Evolutionary conservation across 441 rosid genomes (phyloP).

Genomic region (Pelargonium citronellum): DNA sequence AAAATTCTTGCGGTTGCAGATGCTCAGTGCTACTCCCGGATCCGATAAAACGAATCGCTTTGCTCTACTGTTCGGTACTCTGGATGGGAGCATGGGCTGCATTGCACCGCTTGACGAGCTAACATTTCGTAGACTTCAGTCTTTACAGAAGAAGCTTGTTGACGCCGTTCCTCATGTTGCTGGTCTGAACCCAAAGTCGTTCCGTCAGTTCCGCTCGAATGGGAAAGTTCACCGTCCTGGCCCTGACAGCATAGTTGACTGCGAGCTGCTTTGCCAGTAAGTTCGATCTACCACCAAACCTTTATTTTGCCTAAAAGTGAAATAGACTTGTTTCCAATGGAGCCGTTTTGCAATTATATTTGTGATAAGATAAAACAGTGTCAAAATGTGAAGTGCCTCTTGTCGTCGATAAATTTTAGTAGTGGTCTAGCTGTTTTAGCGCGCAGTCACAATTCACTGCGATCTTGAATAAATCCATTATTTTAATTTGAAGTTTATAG

Average conservation of each 20-base stretch:
- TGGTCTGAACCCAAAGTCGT: constrained; percentile 87
- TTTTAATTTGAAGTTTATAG: too few relatives aligned
- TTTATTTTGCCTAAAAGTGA: background rate
- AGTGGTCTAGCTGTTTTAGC: too few relatives aligned
- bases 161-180: constrained; percentile 93
- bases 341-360: too few relatives aligned
- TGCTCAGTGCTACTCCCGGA: constrained; percentile 62
- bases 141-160: constrained; percentile 80
- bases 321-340: too few relatives aligned
- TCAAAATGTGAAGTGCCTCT: too few relatives aligned
- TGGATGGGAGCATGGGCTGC: constrained; percentile 94
- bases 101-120: constrained; percentile 93
- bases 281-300: constrained; percentile 26
- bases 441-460: too few relatives aligned
- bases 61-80: constrained; percentile 80
- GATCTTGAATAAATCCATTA: too few relatives aligned
- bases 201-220: constrained; percentile 72
- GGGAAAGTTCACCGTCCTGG: constrained; percentile 93
- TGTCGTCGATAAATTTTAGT: too few relatives aligned
- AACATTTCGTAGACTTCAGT: constrained; percentile 91
- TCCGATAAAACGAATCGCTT: constrained; percentile 89
- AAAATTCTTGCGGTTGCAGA: constrained; percentile 83
- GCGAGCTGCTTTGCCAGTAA: constrained; percentile 89
- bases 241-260: constrained; percentile 91
- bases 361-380: too few relatives aligned